Percentiles rank a stretch among this genome's conserved stretches.
Conservation (phyloP, 164 flowering plant genomes). For the Chimonanthus salicifolius region DNA sequence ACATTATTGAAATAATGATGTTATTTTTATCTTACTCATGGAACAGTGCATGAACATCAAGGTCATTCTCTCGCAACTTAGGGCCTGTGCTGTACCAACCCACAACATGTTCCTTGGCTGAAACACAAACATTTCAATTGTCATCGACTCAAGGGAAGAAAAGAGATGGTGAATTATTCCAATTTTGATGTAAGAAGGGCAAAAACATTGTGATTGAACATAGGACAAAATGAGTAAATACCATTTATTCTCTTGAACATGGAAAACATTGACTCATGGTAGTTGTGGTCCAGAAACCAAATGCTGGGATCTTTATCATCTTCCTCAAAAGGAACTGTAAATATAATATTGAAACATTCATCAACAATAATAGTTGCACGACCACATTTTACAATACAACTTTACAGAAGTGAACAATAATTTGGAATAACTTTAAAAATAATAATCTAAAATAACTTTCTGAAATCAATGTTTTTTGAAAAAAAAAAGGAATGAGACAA, state of each 20-base stretch:
- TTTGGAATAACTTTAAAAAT: no score
- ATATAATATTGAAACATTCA: background rate
- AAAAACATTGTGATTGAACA: background rate
- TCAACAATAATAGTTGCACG: background rate
- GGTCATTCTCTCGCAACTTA: slow-evolving; percentile 86
- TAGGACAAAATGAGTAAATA: slow-evolving; percentile 14
- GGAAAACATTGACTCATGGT: slow-evolving; percentile 96
- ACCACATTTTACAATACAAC: no score
- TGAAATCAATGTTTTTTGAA: no score
- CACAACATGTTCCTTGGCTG: slow-evolving; percentile 99
- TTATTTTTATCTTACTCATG: slow-evolving; percentile 53
- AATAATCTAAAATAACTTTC: no score
- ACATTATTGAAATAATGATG: background rate
- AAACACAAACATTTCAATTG: slow-evolving; percentile 14
- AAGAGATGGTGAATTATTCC: background rate
- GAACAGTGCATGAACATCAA: slow-evolving; percentile 71
- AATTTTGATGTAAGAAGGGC: background rate
- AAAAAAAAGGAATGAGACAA: no score
- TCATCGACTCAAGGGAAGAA: background rate
- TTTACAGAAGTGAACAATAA: no score
- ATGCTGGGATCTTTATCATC: slow-evolving; percentile 93
- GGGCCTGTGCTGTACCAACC: slow-evolving; percentile 99
- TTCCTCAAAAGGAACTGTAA: slow-evolving; percentile 96
- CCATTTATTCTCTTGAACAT: slow-evolving; percentile 99
- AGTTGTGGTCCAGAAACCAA: slow-evolving; percentile 98